Conservation (phyloP, 768 basidiomycete genomes). For the Neoboletus brunneissimus region DNA sequence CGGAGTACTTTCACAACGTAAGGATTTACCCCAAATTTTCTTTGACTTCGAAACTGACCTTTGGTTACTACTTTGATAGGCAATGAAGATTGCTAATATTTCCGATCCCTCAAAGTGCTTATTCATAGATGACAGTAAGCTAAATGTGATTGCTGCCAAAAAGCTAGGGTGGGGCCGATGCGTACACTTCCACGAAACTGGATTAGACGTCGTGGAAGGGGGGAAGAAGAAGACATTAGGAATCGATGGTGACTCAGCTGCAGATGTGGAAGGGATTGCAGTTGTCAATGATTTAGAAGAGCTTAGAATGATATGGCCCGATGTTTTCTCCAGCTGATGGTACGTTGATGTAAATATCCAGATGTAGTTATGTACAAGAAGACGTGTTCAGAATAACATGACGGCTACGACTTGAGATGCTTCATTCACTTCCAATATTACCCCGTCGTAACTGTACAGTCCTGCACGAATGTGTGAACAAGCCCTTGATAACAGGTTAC, state of each 20-base stretch:
- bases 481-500: background rate
- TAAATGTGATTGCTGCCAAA: slow-evolving; percentile 66
- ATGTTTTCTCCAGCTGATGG: slow-evolving; percentile 53
- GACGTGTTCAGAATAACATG: slow-evolving; percentile 53
- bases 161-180: slow-evolving; percentile 68
- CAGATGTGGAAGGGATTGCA: slow-evolving; percentile 44
- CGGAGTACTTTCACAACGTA: slow-evolving; percentile 65
- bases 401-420: slow-evolving; percentile 75
- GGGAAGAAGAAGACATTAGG: slow-evolving; percentile 49
- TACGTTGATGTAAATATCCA: background rate
- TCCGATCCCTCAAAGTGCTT: slow-evolving; percentile 67
- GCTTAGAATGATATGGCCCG: slow-evolving; percentile 68
- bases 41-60: background rate
- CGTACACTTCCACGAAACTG: slow-evolving; percentile 74
- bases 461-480: slow-evolving; percentile 9
- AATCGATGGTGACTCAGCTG: slow-evolving; percentile 35
- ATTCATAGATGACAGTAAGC: slow-evolving; percentile 76
- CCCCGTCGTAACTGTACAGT: slow-evolving; percentile 75
- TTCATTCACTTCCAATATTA: slow-evolving; percentile 77
- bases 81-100: slow-evolving; percentile 58
- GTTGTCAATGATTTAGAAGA: slow-evolving; percentile 61
- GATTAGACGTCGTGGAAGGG: slow-evolving; percentile 60
- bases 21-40: background rate
- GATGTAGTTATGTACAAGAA: slow-evolving; percentile 4
- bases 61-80: slow-evolving; percentile 38